Evolutionary conservation across 2,329 filamentous ascomycete genomes (phyloP), one percentile per base, ranked within the genome.

Genomic region (Volutella citrinella): DNA sequence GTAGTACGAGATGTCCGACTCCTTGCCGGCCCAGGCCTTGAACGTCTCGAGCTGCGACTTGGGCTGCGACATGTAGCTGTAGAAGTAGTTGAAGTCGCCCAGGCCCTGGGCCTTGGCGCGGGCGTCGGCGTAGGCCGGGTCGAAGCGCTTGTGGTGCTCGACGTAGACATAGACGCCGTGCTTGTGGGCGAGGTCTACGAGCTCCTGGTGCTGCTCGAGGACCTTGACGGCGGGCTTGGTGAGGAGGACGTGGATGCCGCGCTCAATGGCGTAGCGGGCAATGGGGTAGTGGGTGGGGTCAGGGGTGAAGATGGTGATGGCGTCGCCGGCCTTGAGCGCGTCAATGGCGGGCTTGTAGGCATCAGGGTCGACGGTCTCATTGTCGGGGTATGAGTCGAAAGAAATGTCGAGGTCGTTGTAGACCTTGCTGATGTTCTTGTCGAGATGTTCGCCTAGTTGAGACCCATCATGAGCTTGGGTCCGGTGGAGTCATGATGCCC

Each of bases 11-110:
- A 96, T 96, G 62, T 96, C 91, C 19, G 84, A 90, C 51, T 95
- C 89, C 53, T 83, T 80, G 45, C 90, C 90, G 1, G 90, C 90
- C 89, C 89, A 95, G 4, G 88, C 84, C 65, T 88, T 90, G 80
- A 95, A 95, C 1, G 89, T 95, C 71, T 94, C 86, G 29, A 95
- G 77, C 67, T 95, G 89, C 31, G 76, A 87, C 68, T 94, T 95
- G 41, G 84, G 86, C 71, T 95, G 89, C 30, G 82, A 87, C 89
- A 95, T 95, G 76, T 96, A 96, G 52, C 79, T 84, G 75, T 95
- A 96, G 62, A 95, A 96, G 74, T 96, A 96, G 72, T 95, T 95
- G 79, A 96, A 96, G 66, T 95, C 88, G 46, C 90, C 90, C 7
- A 96, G 71, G 33, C 72, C 80, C 56, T 78, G 68, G 11, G 87